Evolutionary conservation across 1,139 yeast species (phyloP), one percentile per base, ranked within the genome.

Genomic region (Candida sanyaensis): DNA sequence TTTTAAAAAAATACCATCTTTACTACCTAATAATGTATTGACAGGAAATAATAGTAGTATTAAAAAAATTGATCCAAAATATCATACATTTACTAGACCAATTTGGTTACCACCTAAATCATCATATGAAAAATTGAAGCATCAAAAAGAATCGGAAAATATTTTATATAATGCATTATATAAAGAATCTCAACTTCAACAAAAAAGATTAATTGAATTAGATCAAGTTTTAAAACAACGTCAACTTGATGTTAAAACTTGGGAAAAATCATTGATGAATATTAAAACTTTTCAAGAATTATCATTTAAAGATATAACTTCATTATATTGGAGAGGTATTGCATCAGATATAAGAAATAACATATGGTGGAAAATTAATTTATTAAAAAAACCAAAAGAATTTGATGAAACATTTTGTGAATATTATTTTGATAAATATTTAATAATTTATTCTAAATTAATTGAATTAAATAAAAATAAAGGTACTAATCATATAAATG

Each of bases 41-140:
- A 17, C 36, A 17, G 27, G 26, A 9, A 41, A 17, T 27, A 36
- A 8, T 23, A 26, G 6, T 17, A 36, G 6, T 32, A 13, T 9
- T 31, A 17, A 17, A 10, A 11, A 11, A 12, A 17, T 37, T 10
- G 47, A 45, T 65, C 13, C 48, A 62, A 31, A 69, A 33, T 68
- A 69, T 49, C 50, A 75, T 30, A 64, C 84, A 0, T 69, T 73
- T 31, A 84, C 91, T 0, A 69, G 93, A 43, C 92, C 88, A 12
- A 66, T 77, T 0, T 80, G 84, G 71, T 64, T 86, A 37, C 92
- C 93, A 1, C 90, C 91, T 29, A 86, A 86, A 62, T 65, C 79
- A 23, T 61, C 66, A 10, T 64, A 67, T 24, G 92, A 86, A 56
- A 78, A 78, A 40, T 52, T 63, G 40, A 78, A 75, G 51, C 93